phyloP scores from a whole-genome alignment of 164 flowering plant genomes.

The Nelumbo lutea region DNA sequence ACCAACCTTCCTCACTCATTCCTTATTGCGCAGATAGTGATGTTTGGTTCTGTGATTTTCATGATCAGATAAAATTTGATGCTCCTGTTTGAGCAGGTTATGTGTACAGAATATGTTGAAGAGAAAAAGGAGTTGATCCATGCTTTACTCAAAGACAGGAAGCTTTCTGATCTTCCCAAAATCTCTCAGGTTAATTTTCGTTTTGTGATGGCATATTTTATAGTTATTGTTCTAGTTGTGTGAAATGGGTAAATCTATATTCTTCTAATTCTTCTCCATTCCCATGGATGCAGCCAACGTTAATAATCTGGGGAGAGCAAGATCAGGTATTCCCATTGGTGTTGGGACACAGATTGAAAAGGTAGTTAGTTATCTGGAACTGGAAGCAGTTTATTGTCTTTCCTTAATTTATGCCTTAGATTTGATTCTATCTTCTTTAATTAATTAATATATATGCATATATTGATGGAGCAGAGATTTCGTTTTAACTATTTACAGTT shows the following conservation, averaged over 20 bases:
- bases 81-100: conserved; percentile 34
- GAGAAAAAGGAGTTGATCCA: conserved; percentile 58
- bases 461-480: too few relatives aligned
- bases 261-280: not conserved
- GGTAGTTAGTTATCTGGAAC: too few relatives aligned
- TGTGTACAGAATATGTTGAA: conserved; percentile 53
- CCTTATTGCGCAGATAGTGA: too few relatives aligned
- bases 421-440: not conserved
- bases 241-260: not conserved
- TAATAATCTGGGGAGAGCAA: conserved; percentile 52
- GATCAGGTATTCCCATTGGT: conserved; percentile 53
- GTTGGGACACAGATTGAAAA: conserved; percentile 37
- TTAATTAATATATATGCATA: too few relatives aligned
- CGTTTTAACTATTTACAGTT: conserved; percentile 33
- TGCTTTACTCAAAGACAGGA: conserved; percentile 45
- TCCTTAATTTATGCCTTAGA: not conserved
- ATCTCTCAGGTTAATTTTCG: conserved; percentile 50
- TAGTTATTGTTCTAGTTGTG: not conserved
- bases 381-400: not conserved
- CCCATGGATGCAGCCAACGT: conserved; percentile 34
- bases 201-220: not conserved
- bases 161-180: conserved; percentile 57
- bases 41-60: not conserved
- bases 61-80: too few relatives aligned
- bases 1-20: not conserved